Conservation (phyloP, 2,329 filamentous ascomycete species). For the Cladosporium sp. region DNA sequence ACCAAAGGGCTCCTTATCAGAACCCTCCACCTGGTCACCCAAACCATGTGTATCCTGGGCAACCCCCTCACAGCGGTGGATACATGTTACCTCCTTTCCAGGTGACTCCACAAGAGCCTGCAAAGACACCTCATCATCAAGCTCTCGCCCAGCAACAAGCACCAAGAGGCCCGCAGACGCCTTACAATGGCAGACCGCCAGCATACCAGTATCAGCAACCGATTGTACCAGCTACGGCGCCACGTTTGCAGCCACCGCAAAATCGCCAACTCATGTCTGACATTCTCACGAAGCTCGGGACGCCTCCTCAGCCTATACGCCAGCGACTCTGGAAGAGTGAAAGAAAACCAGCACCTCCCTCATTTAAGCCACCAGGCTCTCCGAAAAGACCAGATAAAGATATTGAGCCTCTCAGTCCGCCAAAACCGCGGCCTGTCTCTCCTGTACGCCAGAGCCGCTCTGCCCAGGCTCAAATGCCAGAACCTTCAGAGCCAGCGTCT, state of each 20-base stretch:
- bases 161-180: slow-evolving; percentile 17
- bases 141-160: slow-evolving; percentile 19
- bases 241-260: slow-evolving; percentile 18
- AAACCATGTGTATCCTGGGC: slow-evolving; percentile 21
- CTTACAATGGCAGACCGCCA: slow-evolving; percentile 7
- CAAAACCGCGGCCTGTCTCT: slow-evolving; percentile 19
- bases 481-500: slow-evolving; percentile 5
- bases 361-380: slow-evolving; percentile 17
- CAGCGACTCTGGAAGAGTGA: slow-evolving; percentile 29
- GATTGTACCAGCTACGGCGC: slow-evolving; percentile 23
- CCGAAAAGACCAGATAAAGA: slow-evolving; percentile 21
- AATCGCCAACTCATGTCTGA: slow-evolving; percentile 19
- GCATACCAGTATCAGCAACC: slow-evolving; percentile 10
- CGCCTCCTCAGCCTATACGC: slow-evolving; percentile 20
- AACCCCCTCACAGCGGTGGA: slow-evolving; percentile 38
- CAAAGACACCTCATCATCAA: slow-evolving; percentile 17
- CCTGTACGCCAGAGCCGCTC: neutral
- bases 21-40: slow-evolving; percentile 23
- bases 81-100: slow-evolving; percentile 47
- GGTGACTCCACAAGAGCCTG: slow-evolving; percentile 41
- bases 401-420: slow-evolving; percentile 33
- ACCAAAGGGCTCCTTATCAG: slow-evolving; percentile 24
- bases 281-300: slow-evolving; percentile 26
- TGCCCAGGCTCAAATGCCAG: neutral
- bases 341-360: slow-evolving; percentile 21